phyloP scores from a whole-genome alignment of 1,284 basidiomycete species.

The Moesziomyces sp. region DNA sequence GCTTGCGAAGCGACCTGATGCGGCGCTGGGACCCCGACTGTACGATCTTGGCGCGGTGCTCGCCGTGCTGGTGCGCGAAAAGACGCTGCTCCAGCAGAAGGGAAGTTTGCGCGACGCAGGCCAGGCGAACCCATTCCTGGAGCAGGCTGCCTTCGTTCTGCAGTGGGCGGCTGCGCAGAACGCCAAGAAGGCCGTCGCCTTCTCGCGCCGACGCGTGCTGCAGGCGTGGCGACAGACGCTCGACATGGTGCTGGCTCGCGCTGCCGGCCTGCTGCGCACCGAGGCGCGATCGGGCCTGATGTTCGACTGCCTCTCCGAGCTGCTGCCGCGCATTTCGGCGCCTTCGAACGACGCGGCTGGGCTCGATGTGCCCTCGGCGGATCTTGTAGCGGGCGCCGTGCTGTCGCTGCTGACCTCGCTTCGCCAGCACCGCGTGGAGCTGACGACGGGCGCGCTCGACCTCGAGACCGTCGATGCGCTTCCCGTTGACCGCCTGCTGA shows the following conservation, averaged over 20 bases:
- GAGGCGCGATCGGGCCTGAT: slow-evolving; percentile 56
- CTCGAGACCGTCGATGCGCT: slow-evolving; percentile 59
- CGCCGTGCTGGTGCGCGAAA: slow-evolving; percentile 48
- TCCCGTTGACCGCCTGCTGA: slow-evolving; percentile 76
- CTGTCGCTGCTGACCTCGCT: slow-evolving; percentile 85
- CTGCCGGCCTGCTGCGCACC: slow-evolving; percentile 51
- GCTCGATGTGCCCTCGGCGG: slow-evolving; percentile 76
- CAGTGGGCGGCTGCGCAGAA: slow-evolving; percentile 62
- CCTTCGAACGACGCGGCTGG: slow-evolving; percentile 48
- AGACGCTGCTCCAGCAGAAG: slow-evolving; percentile 50
- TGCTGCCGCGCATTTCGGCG: slow-evolving; percentile 57
- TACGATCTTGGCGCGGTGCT: slow-evolving; percentile 80
- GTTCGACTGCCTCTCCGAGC: slow-evolving; percentile 60
- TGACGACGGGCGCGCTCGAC: slow-evolving; percentile 40
- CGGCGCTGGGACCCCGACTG: slow-evolving; percentile 77
- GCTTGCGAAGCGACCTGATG: slow-evolving; percentile 79
- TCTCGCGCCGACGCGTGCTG: slow-evolving; percentile 53
- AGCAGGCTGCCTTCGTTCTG: slow-evolving; percentile 55
- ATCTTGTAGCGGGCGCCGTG: slow-evolving; percentile 83
- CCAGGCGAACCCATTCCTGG: slow-evolving; percentile 52
- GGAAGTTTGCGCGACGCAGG: slow-evolving; percentile 50
- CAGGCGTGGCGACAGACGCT: slow-evolving; percentile 62
- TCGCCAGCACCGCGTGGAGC: slow-evolving; percentile 49
- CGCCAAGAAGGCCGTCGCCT: slow-evolving; percentile 55
- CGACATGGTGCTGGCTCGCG: slow-evolving; percentile 60